phyloP scores from a whole-genome alignment of 345 rosid genomes.

The Moricandia arvensis region DNA sequence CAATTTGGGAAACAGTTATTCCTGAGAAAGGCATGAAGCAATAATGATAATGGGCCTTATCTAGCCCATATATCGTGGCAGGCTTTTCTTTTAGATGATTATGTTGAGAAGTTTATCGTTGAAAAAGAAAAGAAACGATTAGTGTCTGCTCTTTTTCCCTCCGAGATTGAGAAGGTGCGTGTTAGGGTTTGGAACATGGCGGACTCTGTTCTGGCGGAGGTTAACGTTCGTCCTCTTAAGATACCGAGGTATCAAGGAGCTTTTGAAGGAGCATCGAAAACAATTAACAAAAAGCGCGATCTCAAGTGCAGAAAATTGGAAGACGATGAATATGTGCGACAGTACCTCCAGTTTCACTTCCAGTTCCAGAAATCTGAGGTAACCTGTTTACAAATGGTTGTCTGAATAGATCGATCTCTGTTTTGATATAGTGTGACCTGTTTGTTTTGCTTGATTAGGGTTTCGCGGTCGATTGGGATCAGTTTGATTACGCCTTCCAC shows the following conservation, averaged over 20 bases:
- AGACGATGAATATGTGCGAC: constrained; percentile 15
- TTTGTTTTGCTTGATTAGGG: constrained; percentile 8
- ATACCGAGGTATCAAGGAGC: background rate
- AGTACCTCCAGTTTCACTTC: background rate
- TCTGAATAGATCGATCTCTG: background rate
- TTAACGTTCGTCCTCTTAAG: background rate
- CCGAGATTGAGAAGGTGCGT: background rate
- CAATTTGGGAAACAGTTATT: too few relatives aligned
- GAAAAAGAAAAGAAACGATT: too few relatives aligned
- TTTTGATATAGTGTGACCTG: too few relatives aligned
- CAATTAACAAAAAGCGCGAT: background rate
- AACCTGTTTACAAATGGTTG: background rate
- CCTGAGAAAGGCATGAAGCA: too few relatives aligned
- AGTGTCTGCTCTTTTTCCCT: too few relatives aligned
- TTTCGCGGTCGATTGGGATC: constrained; percentile 6
- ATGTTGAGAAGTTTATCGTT: too few relatives aligned
- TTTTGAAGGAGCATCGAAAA: background rate
- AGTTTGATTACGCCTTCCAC: background rate
- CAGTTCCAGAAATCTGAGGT: constrained; percentile 6
- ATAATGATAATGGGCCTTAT: too few relatives aligned
- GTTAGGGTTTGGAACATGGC: background rate
- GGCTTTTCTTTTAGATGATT: too few relatives aligned
- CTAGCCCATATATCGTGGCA: too few relatives aligned
- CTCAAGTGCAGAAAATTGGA: background rate
- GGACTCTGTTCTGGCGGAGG: background rate